Conservation (phyloP, 2,329 filamentous ascomycete species). For the Dactylellina leptospora region DNA sequence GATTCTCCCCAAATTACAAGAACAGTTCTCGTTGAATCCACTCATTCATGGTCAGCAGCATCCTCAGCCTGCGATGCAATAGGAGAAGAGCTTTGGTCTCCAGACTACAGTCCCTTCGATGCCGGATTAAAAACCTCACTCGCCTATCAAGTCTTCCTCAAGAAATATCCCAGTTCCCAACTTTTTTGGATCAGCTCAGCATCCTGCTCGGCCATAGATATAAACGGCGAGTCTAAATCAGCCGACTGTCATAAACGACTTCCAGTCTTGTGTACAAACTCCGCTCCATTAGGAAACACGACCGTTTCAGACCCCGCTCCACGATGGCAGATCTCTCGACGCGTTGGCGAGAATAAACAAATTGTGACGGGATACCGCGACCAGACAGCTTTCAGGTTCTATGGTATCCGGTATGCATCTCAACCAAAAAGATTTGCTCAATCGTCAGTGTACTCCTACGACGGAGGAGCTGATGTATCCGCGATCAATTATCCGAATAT, state of each 20-base stretch:
- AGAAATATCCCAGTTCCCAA: constrained; percentile 55
- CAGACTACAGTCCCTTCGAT: constrained; percentile 6
- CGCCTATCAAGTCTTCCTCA: constrained; percentile 60
- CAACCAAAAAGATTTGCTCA: constrained; percentile 64
- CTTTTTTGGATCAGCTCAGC: constrained; percentile 60
- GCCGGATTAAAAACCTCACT: constrained; percentile 53
- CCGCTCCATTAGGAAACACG: constrained; percentile 61
- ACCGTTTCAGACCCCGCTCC: constrained; percentile 58
- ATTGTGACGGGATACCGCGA: constrained; percentile 61
- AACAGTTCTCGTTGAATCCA: constrained; percentile 30
- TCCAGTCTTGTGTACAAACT: constrained; percentile 62
- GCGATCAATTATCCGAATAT: constrained; percentile 60
- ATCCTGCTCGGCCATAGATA: constrained; percentile 57
- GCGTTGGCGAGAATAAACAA: constrained; percentile 60
- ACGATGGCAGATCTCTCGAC: constrained; percentile 60
- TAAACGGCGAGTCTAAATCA: constrained; percentile 55
- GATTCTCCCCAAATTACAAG: constrained; percentile 1
- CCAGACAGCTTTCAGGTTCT: constrained; percentile 64
- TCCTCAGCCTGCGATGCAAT: constrained; percentile 10
- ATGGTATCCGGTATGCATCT: constrained; percentile 64
- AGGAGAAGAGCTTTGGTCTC: constrained; percentile 22
- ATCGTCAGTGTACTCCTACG: constrained; percentile 60
- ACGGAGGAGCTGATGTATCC: constrained; percentile 57
- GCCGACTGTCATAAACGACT: constrained; percentile 54
- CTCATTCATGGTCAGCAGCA: constrained; percentile 18